These are phyloP conservation scores for Globisporangium carolinianum DNA, from an alignment of 352 stramenopile genomes.

Conservation along the genomic window DNA sequence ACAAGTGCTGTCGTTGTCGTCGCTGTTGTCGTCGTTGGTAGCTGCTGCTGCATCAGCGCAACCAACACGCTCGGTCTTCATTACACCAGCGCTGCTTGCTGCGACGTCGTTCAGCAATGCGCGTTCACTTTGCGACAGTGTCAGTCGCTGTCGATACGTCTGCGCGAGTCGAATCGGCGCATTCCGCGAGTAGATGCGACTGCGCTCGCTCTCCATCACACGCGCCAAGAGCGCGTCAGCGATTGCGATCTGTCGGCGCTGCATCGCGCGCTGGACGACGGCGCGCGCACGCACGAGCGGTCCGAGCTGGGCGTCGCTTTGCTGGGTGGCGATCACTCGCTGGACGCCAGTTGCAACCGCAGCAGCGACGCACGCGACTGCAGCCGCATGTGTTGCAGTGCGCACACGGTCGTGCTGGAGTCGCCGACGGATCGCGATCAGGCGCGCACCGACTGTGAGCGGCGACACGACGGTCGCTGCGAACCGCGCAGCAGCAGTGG, in stretches of 20 bases:
- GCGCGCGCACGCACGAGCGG: conserved; percentile 34
- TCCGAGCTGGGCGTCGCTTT: conserved; percentile 37
- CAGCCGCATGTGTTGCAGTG: conserved; percentile 23
- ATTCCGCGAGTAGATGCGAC: conserved; percentile 45
- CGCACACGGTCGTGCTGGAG: conserved; percentile 42
- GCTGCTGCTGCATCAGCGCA: not conserved
- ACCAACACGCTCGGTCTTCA: conserved; percentile 19
- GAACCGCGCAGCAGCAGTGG: conserved; percentile 8
- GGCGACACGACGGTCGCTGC: conserved; percentile 41
- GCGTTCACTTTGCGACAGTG: conserved; percentile 39
- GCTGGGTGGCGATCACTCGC: conserved; percentile 22
- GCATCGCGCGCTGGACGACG: conserved; percentile 42
- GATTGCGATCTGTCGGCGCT: conserved; percentile 32
- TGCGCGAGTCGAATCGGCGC: conserved; percentile 42
- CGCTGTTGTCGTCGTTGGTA: not conserved
- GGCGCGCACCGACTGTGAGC: conserved; percentile 50
- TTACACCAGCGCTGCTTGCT: not conserved
- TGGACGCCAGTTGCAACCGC: conserved; percentile 26
- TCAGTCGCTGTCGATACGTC: conserved; percentile 20
- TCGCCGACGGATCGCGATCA: conserved; percentile 53
- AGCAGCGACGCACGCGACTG: conserved; percentile 23
- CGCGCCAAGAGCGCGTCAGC: conserved; percentile 27
- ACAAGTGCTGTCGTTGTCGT: not conserved
- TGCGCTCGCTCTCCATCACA: conserved; percentile 49
- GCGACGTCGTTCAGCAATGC: conserved; percentile 40